Evolutionary conservation across 768 basidiomycete genomes (phyloP).

Genomic region (Pleurotus ostreatus): DNA sequence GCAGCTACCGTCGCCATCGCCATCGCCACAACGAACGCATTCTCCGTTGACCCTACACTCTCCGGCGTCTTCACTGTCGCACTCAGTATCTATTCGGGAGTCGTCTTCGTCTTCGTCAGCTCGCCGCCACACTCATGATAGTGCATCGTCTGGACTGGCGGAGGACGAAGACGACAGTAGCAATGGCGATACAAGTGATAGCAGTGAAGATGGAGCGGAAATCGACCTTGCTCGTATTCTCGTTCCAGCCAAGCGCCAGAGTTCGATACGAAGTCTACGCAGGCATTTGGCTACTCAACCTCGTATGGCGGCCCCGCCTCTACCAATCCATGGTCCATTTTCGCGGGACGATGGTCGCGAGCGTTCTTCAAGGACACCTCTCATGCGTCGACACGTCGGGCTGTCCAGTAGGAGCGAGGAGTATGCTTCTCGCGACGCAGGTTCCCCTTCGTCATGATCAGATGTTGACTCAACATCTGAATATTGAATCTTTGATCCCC

Average conservation of each 20-base stretch:
- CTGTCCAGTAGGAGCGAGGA: too few relatives aligned
- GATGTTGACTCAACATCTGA: too few relatives aligned
- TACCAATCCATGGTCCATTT: neutral
- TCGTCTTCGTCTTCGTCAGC: neutral
- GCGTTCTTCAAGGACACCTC: neutral
- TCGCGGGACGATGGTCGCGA: neutral
- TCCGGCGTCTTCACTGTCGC: neutral
- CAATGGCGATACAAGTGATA: constrained; percentile 32
- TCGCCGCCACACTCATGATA: neutral
- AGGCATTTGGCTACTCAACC: constrained; percentile 40
- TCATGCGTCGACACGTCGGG: neutral
- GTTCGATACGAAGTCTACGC: constrained; percentile 68
- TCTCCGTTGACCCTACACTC: constrained; percentile 9
- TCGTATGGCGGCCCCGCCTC: neutral
- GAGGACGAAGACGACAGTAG: constrained; percentile 21
- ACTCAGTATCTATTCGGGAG: neutral
- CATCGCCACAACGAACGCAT: neutral
- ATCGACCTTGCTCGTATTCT: constrained; percentile 64
- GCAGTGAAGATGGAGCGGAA: constrained; percentile 42
- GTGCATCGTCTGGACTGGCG: constrained; percentile 10
- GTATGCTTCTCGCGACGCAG: too few relatives aligned
- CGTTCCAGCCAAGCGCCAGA: constrained; percentile 67
- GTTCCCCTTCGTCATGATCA: too few relatives aligned
- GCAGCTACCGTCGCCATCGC: constrained; percentile 13
- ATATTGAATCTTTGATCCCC: too few relatives aligned